These are phyloP conservation scores for Pseudohalonectria lignicola DNA, from an alignment of 2,329 filamentous ascomycete genomes.

Conservation along the genomic window DNA sequence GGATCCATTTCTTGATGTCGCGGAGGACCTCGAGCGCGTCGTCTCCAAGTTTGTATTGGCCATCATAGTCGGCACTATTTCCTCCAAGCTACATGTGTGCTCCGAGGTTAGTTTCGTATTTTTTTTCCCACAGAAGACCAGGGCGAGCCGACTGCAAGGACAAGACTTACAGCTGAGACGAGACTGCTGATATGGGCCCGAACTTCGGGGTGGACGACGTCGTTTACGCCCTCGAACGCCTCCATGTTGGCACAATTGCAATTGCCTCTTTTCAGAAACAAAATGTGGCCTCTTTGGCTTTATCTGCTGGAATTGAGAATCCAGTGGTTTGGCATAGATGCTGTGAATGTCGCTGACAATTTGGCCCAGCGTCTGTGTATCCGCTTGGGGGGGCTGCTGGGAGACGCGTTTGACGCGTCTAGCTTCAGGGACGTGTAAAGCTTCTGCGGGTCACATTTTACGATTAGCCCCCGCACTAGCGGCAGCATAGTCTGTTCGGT, in stretches of 20 bases:
- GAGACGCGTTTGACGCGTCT: conserved; percentile 4
- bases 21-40: conserved; percentile 86
- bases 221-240: conserved; percentile 34
- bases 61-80: conserved; percentile 65
- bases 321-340: background rate
- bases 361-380: too few relatives aligned
- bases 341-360: conserved; percentile 1
- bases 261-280: background rate
- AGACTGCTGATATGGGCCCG: conserved; percentile 89
- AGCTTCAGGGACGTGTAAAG: too few relatives aligned
- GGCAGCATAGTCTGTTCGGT: too few relatives aligned
- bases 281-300: conserved; percentile 2
- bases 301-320: background rate
- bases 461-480: too few relatives aligned
- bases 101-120: conserved; percentile 8
- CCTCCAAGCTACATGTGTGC: conserved; percentile 61
- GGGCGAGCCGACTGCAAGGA: too few relatives aligned
- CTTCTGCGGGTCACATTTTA: too few relatives aligned
- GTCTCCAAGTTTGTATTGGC: conserved; percentile 80
- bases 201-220: conserved; percentile 80
- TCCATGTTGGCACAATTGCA: conserved; percentile 46
- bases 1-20: conserved; percentile 91
- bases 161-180: conserved; percentile 70
- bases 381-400: too few relatives aligned
- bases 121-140: too few relatives aligned